Percentiles rank a stretch among this genome's conserved stretches.
phyloP scores from a whole-genome alignment of 495 filamentous ascomycete species.

The Filosporella fistucella region DNA sequence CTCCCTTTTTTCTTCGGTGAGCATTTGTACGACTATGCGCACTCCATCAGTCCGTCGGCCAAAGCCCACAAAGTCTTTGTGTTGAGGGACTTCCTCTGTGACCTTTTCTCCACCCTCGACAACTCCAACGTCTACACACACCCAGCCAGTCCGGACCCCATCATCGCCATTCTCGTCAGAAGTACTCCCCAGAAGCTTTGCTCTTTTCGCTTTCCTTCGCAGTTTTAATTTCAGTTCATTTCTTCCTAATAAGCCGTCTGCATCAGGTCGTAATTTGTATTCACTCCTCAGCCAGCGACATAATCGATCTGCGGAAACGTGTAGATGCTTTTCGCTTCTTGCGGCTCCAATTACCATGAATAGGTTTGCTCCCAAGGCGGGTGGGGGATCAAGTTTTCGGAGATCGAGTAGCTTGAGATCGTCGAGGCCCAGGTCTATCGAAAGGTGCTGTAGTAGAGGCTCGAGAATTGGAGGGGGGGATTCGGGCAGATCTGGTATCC shows the following conservation, averaged over 20 bases:
- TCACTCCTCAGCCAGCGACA: constrained; percentile 78
- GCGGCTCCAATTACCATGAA: constrained; percentile 94
- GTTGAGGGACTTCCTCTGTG: constrained; percentile 28
- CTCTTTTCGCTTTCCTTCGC: constrained; percentile 70
- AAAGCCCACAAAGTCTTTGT: constrained; percentile 65
- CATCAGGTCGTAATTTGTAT: constrained; percentile 65
- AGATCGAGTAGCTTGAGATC: constrained; percentile 74
- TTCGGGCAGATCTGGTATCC: constrained; percentile 71
- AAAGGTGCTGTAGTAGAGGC: constrained; percentile 70
- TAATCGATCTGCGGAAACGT: constrained; percentile 84
- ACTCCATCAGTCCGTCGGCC: constrained; percentile 51
- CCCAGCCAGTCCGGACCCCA: constrained; percentile 87
- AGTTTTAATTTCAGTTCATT: constrained; percentile 89
- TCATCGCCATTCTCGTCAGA: constrained; percentile 55
- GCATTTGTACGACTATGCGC: constrained; percentile 82
- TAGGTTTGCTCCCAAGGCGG: constrained; percentile 80
- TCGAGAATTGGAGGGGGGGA: constrained; percentile 68
- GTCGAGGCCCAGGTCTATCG: constrained; percentile 79
- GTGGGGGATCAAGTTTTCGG: constrained; percentile 75
- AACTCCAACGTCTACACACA: constrained; percentile 83
- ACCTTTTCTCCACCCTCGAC: constrained; percentile 49
- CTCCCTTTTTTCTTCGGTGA: constrained; percentile 78
- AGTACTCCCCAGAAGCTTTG: constrained; percentile 61
- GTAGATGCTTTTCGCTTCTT: constrained; percentile 87
- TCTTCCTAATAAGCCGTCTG: constrained; percentile 84